phyloP scores from a whole-genome alignment of 2,329 filamentous ascomycete species.

The Colletotrichum cordylinicola region DNA sequence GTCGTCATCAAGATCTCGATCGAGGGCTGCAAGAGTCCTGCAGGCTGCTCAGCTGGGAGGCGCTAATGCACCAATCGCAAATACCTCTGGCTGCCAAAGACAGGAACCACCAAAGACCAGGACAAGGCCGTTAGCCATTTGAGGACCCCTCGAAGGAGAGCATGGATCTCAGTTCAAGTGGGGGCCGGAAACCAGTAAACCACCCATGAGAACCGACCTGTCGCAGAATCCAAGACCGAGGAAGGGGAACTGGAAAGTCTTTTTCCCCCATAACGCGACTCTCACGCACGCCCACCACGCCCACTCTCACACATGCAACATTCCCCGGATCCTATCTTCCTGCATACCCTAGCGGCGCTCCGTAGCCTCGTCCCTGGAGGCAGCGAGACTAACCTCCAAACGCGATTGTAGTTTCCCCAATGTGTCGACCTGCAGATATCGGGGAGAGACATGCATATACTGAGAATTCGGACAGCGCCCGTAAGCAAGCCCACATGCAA shows the following conservation, averaged over 20 bases:
- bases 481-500: conserved; percentile 11
- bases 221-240: conserved; percentile 14
- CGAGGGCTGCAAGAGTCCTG: not conserved
- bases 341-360: conserved; percentile 9
- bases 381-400: not conserved
- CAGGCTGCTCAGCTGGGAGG: not conserved
- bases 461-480: not conserved
- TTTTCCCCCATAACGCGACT: not conserved
- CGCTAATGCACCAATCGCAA: conserved; percentile 1
- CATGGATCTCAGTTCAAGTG: not conserved
- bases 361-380: not conserved
- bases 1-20: not conserved
- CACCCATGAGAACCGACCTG: not conserved
- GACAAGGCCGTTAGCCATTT: not conserved
- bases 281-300: not conserved
- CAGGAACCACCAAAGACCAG: not conserved
- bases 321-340: conserved; percentile 20
- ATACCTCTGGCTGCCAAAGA: not conserved
- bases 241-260: not conserved
- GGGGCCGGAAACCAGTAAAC: not conserved
- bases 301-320: not conserved
- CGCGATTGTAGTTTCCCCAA: not conserved
- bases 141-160: not conserved
- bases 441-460: conserved; percentile 11
- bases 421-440: conserved; percentile 6